Evolutionary conservation across 2,329 filamentous ascomycete species (phyloP).

Genomic region (Peltaster fructicola): DNA sequence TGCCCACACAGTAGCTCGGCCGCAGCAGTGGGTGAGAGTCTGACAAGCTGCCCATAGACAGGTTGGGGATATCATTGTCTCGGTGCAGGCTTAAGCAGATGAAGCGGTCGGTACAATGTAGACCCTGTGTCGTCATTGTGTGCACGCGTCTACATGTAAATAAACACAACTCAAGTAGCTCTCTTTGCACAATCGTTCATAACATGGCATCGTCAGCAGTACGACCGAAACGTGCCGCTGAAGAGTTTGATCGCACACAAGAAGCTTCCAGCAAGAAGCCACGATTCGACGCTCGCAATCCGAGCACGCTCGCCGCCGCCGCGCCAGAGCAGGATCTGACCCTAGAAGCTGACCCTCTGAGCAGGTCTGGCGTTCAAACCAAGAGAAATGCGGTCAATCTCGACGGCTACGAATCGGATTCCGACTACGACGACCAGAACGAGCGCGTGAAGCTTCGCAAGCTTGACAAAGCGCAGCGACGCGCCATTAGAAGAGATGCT

Average conservation of each 20-base stretch:
- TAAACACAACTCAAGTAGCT: too few species aligned
- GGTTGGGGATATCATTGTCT: too few species aligned
- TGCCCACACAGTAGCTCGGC: too few species aligned
- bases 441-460: constrained; percentile 36
- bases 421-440: constrained; percentile 79
- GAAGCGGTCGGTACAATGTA: too few species aligned
- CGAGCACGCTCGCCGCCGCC: constrained; percentile 75
- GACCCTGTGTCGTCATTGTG: too few species aligned
- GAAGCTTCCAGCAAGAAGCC: constrained; percentile 59
- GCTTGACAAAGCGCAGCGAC: constrained; percentile 21
- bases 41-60: too few species aligned
- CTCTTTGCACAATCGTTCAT: too few species aligned
- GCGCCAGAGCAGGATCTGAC: constrained; percentile 56
- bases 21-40: too few species aligned
- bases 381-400: constrained; percentile 92
- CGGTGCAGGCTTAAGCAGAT: too few species aligned
- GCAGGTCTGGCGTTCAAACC: constrained; percentile 49
- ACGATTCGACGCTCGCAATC: constrained; percentile 88
- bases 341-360: constrained; percentile 85
- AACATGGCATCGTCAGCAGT: constrained; percentile 31
- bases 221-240: constrained; percentile 66
- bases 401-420: constrained; percentile 89
- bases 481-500: constrained; percentile 15
- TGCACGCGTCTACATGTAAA: too few species aligned
- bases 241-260: constrained; percentile 62